Evolutionary conservation across 768 basidiomycete genomes (phyloP).

Genomic region (Psilocybe sp.): DNA sequence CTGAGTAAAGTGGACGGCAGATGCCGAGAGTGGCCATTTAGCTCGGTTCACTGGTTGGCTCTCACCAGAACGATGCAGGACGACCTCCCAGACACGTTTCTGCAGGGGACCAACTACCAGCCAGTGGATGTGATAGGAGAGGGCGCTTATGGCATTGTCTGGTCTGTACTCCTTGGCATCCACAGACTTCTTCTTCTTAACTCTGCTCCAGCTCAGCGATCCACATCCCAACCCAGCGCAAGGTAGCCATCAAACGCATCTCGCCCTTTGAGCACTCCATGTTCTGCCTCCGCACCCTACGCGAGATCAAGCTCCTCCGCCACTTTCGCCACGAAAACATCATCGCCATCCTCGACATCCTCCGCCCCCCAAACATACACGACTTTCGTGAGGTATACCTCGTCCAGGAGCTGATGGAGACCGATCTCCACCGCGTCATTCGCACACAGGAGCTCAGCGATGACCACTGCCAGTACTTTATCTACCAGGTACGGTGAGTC

Average conservation of each 20-base stretch:
- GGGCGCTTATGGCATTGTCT: conserved; percentile 93
- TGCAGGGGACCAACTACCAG: conserved; percentile 58
- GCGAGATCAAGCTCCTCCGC: conserved; percentile 91
- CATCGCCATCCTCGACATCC: conserved; percentile 94
- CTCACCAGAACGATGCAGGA: too few relatives aligned
- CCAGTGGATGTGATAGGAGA: conserved; percentile 88
- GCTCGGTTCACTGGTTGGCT: too few relatives aligned
- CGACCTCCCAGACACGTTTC: conserved; percentile 38
- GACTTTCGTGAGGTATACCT: conserved; percentile 79
- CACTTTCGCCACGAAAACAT: conserved; percentile 88
- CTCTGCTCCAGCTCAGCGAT: conserved; percentile 57
- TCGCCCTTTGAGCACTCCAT: conserved; percentile 93
- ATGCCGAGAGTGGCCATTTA: conserved; percentile 8
- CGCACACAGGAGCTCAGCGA: conserved; percentile 91
- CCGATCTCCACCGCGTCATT: conserved; percentile 95
- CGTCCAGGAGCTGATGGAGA: conserved; percentile 80
- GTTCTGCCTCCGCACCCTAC: conserved; percentile 82
- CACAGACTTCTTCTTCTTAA: conserved; percentile 12
- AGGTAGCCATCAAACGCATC: conserved; percentile 96
- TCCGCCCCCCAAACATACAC: conserved; percentile 69
- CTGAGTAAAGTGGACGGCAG: conserved; percentile 10
- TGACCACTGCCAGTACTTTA: conserved; percentile 96
- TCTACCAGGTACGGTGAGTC: conserved; percentile 72
- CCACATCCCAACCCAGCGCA: conserved; percentile 72
- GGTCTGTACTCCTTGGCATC: conserved; percentile 29